Percentiles rank a stretch among this genome's conserved stretches.
Conservation (phyloP, 139 green algal species). For the Penium margaritaceum region DNA sequence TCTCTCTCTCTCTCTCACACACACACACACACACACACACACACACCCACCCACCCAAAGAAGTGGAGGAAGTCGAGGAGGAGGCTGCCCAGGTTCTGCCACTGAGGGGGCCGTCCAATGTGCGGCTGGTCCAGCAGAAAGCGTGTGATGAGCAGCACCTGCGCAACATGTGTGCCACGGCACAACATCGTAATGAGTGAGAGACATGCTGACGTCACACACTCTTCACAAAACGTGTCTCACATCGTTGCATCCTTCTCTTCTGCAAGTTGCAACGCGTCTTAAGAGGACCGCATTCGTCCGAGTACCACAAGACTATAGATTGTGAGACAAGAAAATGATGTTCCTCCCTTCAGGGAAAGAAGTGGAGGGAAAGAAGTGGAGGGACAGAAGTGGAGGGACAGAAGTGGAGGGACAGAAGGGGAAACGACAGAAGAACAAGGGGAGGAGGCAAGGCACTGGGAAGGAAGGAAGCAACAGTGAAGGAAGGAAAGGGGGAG, state of each 20-base stretch:
- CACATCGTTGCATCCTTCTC: no score
- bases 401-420: no score
- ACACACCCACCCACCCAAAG: conserved; percentile 25
- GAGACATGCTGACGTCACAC: background rate
- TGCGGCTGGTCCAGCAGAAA: conserved; percentile 37
- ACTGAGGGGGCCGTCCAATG: background rate
- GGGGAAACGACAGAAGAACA: background rate
- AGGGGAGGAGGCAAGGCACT: background rate
- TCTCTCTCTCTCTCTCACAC: background rate
- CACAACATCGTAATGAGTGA: background rate
- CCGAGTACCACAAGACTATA: no score
- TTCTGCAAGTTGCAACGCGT: no score
- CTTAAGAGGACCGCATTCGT: no score
- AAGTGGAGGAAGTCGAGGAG: conserved; percentile 46
- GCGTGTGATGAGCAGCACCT: conserved; percentile 40
- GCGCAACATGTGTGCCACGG: background rate
- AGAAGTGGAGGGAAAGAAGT: no score
- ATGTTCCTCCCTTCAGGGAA: background rate
- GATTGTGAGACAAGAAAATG: background rate
- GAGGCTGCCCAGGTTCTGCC: conserved; percentile 38
- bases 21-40: background rate
- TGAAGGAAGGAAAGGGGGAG: no score
- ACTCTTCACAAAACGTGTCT: background rate
- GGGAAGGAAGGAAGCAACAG: background rate
- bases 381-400: no score